Conservation (phyloP, 306 rosid species). For the Alnus rubra region DNA sequence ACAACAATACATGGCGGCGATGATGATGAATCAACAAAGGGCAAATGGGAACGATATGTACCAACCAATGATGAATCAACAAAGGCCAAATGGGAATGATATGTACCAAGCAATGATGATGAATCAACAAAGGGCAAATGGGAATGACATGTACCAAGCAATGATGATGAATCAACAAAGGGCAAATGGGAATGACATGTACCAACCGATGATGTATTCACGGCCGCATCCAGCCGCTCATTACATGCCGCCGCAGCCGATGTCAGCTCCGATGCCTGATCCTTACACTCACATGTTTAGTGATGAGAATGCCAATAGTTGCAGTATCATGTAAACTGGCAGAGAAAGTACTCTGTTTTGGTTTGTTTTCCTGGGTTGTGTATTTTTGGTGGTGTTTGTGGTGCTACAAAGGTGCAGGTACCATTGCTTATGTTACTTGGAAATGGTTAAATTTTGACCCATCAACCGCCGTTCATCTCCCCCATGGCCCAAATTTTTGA, state of each 20-base stretch:
- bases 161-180: constrained; percentile 43
- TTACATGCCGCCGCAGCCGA: constrained; percentile 57
- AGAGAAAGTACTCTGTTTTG: neutral
- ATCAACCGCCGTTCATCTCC: neutral
- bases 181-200: constrained; percentile 61
- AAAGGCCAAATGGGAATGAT: constrained; percentile 47
- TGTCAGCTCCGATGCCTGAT: constrained; percentile 52
- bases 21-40: constrained; percentile 58
- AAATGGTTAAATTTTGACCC: constrained; percentile 1
- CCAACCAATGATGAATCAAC: constrained; percentile 78
- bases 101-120: constrained; percentile 73
- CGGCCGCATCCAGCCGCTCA: constrained; percentile 47
- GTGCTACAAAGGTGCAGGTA: constrained; percentile 40
- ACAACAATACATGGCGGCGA: constrained; percentile 83
- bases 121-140: constrained; percentile 69
- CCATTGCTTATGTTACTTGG: constrained; percentile 21
- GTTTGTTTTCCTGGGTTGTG: constrained; percentile 29
- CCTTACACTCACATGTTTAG: constrained; percentile 64
- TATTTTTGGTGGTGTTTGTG: constrained; percentile 29
- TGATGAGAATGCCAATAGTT: constrained; percentile 83
- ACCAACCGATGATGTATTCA: constrained; percentile 70
- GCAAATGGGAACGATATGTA: constrained; percentile 62
- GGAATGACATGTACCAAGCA: constrained; percentile 3
- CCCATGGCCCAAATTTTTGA: too few species aligned
- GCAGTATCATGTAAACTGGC: constrained; percentile 70